Evolutionary conservation across 1,139 yeast species (phyloP).

Genomic region (Suzukiozyma palmioleophila): DNA sequence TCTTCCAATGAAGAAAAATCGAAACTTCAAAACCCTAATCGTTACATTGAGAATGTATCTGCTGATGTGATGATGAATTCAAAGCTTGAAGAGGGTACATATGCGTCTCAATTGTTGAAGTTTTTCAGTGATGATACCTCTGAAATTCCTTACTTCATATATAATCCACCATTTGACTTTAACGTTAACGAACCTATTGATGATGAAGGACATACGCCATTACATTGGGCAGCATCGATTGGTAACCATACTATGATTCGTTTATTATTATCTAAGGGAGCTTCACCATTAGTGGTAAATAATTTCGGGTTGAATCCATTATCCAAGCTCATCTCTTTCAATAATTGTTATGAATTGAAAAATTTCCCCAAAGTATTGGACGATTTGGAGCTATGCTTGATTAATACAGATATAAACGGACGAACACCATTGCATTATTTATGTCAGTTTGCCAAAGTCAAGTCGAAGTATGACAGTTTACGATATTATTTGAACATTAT

Average conservation of each 20-base stretch:
- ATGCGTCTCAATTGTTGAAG: constrained; percentile 52
- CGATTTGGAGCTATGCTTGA: constrained; percentile 63
- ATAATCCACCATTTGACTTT: constrained; percentile 74
- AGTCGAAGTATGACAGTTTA: constrained; percentile 44
- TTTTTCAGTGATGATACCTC: constrained; percentile 71
- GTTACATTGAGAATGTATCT: constrained; percentile 7
- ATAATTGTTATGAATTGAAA: constrained; percentile 77
- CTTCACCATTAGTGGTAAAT: constrained; percentile 73
- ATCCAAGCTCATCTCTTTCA: constrained; percentile 78
- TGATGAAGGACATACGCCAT: constrained; percentile 92
- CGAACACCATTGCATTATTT: constrained; percentile 72
- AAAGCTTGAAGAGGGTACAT: constrained; percentile 29
- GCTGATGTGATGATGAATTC: constrained; percentile 8
- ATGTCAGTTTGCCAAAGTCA: constrained; percentile 54
- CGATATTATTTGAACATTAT: constrained; percentile 36
- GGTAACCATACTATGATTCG: constrained; percentile 75
- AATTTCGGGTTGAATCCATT: constrained; percentile 78
- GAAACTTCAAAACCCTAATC: constrained; percentile 3
- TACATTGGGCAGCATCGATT: constrained; percentile 97
- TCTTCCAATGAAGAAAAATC: constrained; percentile 32
- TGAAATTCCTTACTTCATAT: constrained; percentile 68
- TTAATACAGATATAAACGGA: constrained; percentile 68
- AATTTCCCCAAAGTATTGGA: constrained; percentile 72
- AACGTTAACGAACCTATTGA: constrained; percentile 85
- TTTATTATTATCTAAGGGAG: constrained; percentile 64